A percentile compares a stretch with the other conserved stretches of the same genome.
Conservation (phyloP, 1,284 basidiomycete genomes). For the Moniliophthora roreri region DNA sequence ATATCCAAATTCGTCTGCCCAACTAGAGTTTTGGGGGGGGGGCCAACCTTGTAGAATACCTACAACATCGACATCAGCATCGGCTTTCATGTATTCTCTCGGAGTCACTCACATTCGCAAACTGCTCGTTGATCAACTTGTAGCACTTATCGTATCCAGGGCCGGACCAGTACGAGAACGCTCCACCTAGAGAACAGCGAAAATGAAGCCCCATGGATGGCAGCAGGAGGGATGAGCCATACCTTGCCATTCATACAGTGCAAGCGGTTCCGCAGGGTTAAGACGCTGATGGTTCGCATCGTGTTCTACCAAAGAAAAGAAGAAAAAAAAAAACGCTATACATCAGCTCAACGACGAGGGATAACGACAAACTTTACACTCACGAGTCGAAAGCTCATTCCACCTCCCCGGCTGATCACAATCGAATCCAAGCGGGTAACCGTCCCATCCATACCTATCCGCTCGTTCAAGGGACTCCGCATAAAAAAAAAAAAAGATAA, state of each 20-base stretch:
- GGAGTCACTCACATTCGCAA: constrained; percentile 38
- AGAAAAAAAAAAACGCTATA: too few species aligned
- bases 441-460: constrained; percentile 42
- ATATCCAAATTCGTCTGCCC: not conserved
- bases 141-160: constrained; percentile 42
- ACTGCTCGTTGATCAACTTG: constrained; percentile 42
- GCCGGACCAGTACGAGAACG: constrained; percentile 35
- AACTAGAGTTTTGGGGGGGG: not conserved
- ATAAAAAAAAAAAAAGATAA: not conserved
- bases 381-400: constrained; percentile 37
- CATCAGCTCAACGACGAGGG: too few species aligned
- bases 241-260: constrained; percentile 40
- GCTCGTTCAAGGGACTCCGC: not conserved
- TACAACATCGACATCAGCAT: constrained; percentile 14
- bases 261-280: constrained; percentile 37
- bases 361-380: constrained; percentile 13
- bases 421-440: constrained; percentile 51
- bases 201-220: not conserved
- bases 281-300: constrained; percentile 30
- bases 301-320: constrained; percentile 19
- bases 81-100: too few species aligned
- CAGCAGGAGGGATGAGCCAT: constrained; percentile 22
- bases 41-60: constrained; percentile 33
- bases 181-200: constrained; percentile 22
- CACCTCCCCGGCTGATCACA: constrained; percentile 47